Conservation (phyloP, 2,329 filamentous ascomycete genomes). For the Phyllosticta citribraziliensis region DNA sequence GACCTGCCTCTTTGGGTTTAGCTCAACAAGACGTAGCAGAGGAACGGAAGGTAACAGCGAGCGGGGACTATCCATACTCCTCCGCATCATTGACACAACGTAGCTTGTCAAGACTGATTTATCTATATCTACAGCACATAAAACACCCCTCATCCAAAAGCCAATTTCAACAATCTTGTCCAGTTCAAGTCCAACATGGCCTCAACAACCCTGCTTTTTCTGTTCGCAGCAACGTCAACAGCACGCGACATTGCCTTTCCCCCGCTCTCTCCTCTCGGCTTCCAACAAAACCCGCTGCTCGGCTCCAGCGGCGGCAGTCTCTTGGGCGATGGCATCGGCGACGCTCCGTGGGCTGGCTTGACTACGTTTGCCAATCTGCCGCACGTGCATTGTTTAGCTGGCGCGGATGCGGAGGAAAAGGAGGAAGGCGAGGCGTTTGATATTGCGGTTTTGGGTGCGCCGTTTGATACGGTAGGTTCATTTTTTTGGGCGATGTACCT, state of each 20-base stretch:
- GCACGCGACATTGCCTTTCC: constrained; percentile 37
- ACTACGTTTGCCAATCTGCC: constrained; percentile 40
- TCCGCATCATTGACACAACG: background rate
- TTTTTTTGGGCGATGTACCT: background rate
- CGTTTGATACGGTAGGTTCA: constrained; percentile 38
- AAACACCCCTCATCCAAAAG: no score
- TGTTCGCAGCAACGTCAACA: background rate
- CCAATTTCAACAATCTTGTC: no score
- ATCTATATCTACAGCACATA: no score
- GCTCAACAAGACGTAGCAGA: background rate
- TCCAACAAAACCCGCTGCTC: constrained; percentile 21
- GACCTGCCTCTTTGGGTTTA: background rate
- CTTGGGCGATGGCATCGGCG: constrained; percentile 19
- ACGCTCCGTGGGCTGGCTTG: constrained; percentile 31
- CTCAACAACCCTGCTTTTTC: background rate
- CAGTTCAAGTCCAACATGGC: no score
- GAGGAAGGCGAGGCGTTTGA: constrained; percentile 28
- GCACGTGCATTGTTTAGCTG: constrained; percentile 37
- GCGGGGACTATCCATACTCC: background rate
- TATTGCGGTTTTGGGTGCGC: constrained; percentile 40
- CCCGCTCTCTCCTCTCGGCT: constrained; percentile 22
- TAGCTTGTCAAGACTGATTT: background rate
- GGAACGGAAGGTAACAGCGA: background rate
- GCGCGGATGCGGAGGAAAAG: constrained; percentile 11
- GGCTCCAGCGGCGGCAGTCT: constrained; percentile 13